Conservation (phyloP, 208 protist species). For the Trypanosoma melophagium region DNA sequence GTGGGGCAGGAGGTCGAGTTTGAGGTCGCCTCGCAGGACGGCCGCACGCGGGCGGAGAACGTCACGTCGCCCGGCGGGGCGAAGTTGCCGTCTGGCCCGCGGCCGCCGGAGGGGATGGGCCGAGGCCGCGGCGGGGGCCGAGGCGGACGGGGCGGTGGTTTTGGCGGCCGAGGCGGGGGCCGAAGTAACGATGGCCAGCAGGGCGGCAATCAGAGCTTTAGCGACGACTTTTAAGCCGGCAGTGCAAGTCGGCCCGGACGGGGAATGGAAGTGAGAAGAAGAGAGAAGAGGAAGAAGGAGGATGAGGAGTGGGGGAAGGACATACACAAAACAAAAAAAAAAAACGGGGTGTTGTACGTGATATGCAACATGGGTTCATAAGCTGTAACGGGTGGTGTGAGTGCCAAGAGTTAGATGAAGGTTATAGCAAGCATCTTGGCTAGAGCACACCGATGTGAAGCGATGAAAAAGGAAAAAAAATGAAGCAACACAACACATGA, state of each 20-base stretch:
- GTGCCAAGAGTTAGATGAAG: no score
- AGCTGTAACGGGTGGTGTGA: no score
- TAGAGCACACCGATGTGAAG: background rate
- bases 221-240: constrained; percentile 72
- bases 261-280: constrained; percentile 2
- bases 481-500: background rate
- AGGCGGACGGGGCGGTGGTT: constrained; percentile 34
- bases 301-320: background rate
- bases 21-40: constrained; percentile 85
- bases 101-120: constrained; percentile 55
- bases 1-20: constrained; percentile 91
- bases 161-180: constrained; percentile 13
- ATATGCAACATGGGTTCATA: background rate
- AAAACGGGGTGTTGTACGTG: background rate
- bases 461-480: background rate
- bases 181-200: constrained; percentile 22
- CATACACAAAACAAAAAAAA: constrained; percentile 16
- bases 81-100: constrained; percentile 80
- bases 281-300: constrained; percentile 11
- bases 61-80: constrained; percentile 78
- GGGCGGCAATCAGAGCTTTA: constrained; percentile 65
- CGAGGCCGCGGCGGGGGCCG: constrained; percentile 43
- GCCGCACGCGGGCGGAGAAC: constrained; percentile 87
- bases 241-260: background rate
- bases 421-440: no score